phyloP scores from a whole-genome alignment of 202 grass and related monocot species.

The Setaria italica region DNA sequence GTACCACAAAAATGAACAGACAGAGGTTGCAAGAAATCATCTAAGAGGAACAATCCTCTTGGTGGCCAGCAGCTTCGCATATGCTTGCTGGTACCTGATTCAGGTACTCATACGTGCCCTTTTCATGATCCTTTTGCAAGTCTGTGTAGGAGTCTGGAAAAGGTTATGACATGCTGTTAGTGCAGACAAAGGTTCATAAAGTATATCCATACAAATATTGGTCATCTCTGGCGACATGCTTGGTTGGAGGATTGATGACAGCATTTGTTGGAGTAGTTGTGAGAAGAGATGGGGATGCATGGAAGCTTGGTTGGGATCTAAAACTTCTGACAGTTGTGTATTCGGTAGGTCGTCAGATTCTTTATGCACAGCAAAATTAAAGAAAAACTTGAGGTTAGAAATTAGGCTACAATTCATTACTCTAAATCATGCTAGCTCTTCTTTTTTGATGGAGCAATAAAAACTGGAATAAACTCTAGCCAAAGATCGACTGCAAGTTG shows the following conservation, averaged over 20 bases:
- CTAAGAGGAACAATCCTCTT: slow-evolving; percentile 40
- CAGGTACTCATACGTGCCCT: slow-evolving; percentile 14
- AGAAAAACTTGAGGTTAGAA: not conserved
- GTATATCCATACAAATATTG: slow-evolving; percentile 14
- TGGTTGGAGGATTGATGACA: slow-evolving; percentile 1
- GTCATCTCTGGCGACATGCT: slow-evolving; percentile 8
- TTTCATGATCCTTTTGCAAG: not conserved
- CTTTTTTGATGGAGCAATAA: no score
- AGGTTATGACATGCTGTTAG: not conserved
- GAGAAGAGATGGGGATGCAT: not conserved
- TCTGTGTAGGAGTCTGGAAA: not conserved
- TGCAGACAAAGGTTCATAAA: not conserved
- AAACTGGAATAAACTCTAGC: no score
- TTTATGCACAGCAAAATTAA: no score
- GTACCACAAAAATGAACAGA: not conserved
- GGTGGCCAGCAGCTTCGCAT: slow-evolving; percentile 24
- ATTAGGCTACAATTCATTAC: no score
- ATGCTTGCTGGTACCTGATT: slow-evolving; percentile 48
- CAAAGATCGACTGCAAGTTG: no score
- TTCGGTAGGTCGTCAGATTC: not conserved
- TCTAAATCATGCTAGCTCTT: no score
- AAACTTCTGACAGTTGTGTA: slow-evolving; percentile 12
- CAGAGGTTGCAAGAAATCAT: not conserved
- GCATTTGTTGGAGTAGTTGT: not conserved
- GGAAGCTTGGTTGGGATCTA: slow-evolving; percentile 27